Evolutionary conservation across 1,139 yeast species (phyloP).

Genomic region (Kluyveromyces marxianus): DNA sequence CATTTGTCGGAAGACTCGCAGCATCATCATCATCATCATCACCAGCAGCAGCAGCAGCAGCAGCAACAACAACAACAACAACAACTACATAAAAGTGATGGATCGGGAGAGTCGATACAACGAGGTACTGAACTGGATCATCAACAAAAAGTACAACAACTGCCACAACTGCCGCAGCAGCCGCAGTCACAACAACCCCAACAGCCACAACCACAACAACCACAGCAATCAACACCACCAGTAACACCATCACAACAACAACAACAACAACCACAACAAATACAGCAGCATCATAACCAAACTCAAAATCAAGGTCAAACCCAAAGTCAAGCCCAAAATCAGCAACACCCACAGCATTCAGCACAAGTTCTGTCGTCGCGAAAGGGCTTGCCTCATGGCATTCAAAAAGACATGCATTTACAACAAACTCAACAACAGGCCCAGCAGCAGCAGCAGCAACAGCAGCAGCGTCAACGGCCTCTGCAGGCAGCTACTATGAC

Average conservation of each 20-base stretch:
- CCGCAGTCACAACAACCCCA: not conserved
- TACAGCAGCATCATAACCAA: constrained; percentile 4
- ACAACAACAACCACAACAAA: constrained; percentile 3
- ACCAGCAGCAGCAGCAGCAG: not conserved
- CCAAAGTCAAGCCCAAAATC: too few relatives aligned
- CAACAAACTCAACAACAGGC: constrained; percentile 6
- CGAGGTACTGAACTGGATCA: too few relatives aligned
- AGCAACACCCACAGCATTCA: too few relatives aligned
- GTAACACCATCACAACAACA: constrained; percentile 4
- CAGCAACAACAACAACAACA: not conserved
- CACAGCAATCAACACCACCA: not conserved
- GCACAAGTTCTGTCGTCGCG: too few relatives aligned
- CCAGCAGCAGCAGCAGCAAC: constrained; percentile 4
- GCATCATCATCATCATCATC: constrained; percentile 5
- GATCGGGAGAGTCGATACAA: too few relatives aligned
- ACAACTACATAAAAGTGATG: not conserved
- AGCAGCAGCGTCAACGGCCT: constrained; percentile 3
- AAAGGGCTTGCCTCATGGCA: not conserved
- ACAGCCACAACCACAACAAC: not conserved
- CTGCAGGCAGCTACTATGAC: not conserved
- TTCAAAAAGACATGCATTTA: constrained; percentile 7
- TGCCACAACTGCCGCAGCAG: not conserved
- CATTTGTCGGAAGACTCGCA: constrained; percentile 4
- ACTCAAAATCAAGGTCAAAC: too few relatives aligned
- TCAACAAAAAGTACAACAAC: not conserved